phyloP scores from a whole-genome alignment of 441 rosid genomes.

The Pelargonium cotyledonis region DNA sequence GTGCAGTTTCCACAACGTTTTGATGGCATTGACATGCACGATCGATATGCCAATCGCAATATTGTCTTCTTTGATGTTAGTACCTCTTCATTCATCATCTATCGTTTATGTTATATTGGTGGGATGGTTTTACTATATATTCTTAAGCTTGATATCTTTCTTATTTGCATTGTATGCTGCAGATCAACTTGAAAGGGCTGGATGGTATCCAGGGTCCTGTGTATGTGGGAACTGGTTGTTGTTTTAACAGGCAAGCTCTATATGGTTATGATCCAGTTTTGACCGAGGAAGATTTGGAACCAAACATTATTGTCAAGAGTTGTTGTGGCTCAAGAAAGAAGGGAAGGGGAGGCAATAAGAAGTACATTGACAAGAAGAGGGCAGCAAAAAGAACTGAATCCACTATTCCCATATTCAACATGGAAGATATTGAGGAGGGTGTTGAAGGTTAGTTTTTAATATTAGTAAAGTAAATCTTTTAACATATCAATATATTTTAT shows the following conservation, averaged over 20 bases:
- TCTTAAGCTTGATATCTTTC: not conserved
- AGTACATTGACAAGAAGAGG: slow-evolving; percentile 50
- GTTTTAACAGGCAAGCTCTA: slow-evolving; percentile 88
- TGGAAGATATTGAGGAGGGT: slow-evolving; percentile 98
- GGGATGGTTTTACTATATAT: not conserved
- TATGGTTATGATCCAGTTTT: slow-evolving; percentile 85
- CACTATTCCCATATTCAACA: slow-evolving; percentile 75
- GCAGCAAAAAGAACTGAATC: slow-evolving; percentile 36
- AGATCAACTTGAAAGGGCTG: slow-evolving; percentile 97
- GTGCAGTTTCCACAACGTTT: slow-evolving; percentile 97
- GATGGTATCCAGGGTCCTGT: slow-evolving; percentile 97
- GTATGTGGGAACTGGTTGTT: slow-evolving; percentile 98
- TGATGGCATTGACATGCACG: slow-evolving; percentile 81
- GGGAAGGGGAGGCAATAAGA: slow-evolving; percentile 39
- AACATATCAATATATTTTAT: too few relatives aligned
- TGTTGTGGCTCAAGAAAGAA: slow-evolving; percentile 53
- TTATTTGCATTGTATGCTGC: slow-evolving; percentile 12
- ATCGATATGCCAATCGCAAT: slow-evolving; percentile 85
- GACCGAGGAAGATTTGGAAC: slow-evolving; percentile 67
- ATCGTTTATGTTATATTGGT: not conserved
- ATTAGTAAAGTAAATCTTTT: too few relatives aligned
- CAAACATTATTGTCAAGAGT: slow-evolving; percentile 61
- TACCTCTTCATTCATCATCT: slow-evolving; percentile 10
- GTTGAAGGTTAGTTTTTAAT: slow-evolving; percentile 71
- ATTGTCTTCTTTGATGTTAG: slow-evolving; percentile 93